Base-by-base conservation (phyloP, 2,329 filamentous ascomycete species). In the Coleophoma crateriformis region DNA sequence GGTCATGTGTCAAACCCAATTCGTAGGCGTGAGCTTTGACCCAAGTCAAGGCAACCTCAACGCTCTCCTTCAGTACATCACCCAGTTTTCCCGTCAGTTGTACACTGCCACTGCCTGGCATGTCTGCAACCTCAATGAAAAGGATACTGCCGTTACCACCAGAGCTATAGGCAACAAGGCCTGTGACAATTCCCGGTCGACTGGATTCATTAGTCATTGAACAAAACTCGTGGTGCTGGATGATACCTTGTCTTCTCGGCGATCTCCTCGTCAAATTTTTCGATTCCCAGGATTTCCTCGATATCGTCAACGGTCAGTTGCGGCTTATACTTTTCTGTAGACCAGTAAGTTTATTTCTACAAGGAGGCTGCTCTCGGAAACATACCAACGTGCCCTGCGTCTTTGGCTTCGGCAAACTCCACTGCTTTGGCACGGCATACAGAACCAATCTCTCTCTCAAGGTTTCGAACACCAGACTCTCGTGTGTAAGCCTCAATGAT, bases 71-170 rank as follows among this genome's bases (percentile, higher is more conserved):
- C 51, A 99, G 82, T 32, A 99, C 94, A 60, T 96, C 91, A 55
- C 94, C 94, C 7, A 99, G 82, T 67, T 95, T 97, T 54, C 94
- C 94, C 1, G 94, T 99, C 22, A 99, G 82, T 70, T 97, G 94
- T 34, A 99, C 90, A 47, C 87, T 85, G 33, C 94, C 94, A 50
- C 82, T 85, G 40, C 94, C 94, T 0, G 94, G 94, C 90, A 97
- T 97, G 64, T 96, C 91, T 11, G 92, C 90, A 41, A 96, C 90
- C 70, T 99, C 94, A 61, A 99, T 99, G 75, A 99, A 99, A 49
- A 99, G 78, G 62, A 99, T 99, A 64, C 88, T 91, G 54, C 94
- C 94, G 67, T 96, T 92, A 44, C 90, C 90, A 45, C 94, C 92
- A 4, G 86, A 87, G 63, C 86, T 90, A 72, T 96, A 99, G 8